Evolutionary conservation across 495 filamentous ascomycete genomes (phyloP).

Genomic region (Aspergillus nanangensis): DNA sequence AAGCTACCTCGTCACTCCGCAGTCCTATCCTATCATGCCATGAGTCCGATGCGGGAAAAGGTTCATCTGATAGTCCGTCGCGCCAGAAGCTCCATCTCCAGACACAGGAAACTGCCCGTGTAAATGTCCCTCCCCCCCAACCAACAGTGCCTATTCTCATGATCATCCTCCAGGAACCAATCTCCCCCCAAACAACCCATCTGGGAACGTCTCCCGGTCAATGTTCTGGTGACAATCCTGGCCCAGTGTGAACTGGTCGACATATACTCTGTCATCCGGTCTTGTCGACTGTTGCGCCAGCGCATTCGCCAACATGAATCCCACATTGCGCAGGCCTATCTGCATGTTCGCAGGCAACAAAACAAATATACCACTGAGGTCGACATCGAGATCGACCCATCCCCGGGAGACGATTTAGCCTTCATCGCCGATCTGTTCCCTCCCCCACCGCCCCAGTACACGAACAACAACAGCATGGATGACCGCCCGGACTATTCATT

Average conservation of each 20-base stretch:
- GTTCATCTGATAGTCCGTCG: neutral
- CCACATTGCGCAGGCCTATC: slow-evolving; percentile 20
- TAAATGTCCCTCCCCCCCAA: too few species aligned
- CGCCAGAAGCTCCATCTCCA: neutral
- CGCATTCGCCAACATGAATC: slow-evolving; percentile 18
- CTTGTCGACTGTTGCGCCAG: slow-evolving; percentile 19
- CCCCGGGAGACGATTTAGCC: slow-evolving; percentile 22
- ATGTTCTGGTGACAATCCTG: slow-evolving; percentile 15
- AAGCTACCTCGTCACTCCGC: too few species aligned
- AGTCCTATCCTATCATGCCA: neutral
- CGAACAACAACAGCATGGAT: slow-evolving; percentile 1
- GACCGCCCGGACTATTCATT: slow-evolving; percentile 24
- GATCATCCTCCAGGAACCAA: too few species aligned
- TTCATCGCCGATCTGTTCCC: slow-evolving; percentile 27
- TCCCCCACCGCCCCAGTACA: slow-evolving; percentile 26
- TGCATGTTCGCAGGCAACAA: slow-evolving; percentile 11
- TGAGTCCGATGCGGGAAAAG: neutral
- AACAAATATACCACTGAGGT: neutral
- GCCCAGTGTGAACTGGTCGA: slow-evolving; percentile 19
- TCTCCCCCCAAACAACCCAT: neutral
- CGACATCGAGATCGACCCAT: slow-evolving; percentile 2
- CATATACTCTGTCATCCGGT: slow-evolving; percentile 17
- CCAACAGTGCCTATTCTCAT: too few species aligned
- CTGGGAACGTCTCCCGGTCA: slow-evolving; percentile 13
- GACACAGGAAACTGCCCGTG: too few species aligned